These are phyloP conservation scores for Chaetoscypha palmicola DNA, from an alignment of 2,329 filamentous ascomycete species.

Conservation along the genomic window DNA sequence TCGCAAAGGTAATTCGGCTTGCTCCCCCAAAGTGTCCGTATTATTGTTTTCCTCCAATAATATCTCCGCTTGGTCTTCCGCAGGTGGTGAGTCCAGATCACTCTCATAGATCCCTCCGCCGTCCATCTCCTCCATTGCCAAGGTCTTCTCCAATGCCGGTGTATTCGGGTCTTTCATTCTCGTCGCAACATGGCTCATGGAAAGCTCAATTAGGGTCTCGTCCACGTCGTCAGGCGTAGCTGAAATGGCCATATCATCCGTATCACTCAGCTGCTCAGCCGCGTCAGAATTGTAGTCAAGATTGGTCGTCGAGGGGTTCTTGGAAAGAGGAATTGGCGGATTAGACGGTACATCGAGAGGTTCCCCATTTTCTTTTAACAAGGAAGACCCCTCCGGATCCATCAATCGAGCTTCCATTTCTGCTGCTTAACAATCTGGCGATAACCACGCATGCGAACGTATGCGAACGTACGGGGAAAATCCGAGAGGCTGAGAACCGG, in stretches of 20 bases:
- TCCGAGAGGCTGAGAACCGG: slow-evolving; percentile 3
- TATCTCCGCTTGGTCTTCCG: slow-evolving; percentile 3
- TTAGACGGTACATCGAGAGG: not conserved
- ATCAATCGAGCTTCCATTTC: not conserved
- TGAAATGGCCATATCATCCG: slow-evolving; percentile 19
- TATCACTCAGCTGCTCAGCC: slow-evolving; percentile 11
- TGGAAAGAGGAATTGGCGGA: not conserved
- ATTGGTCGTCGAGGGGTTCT: not conserved
- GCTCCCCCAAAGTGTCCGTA: not conserved
- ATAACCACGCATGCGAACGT: not conserved
- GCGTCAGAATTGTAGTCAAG: not conserved
- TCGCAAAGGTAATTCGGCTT: not conserved
- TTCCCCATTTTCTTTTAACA: not conserved
- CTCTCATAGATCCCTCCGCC: slow-evolving; percentile 35
- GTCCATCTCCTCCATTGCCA: slow-evolving; percentile 46
- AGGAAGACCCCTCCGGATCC: not conserved
- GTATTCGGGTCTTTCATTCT: slow-evolving; percentile 48
- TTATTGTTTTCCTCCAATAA: not conserved
- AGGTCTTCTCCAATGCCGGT: slow-evolving; percentile 50
- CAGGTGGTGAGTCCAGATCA: slow-evolving; percentile 28
- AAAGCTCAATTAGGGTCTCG: slow-evolving; percentile 52
- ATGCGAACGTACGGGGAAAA: not conserved
- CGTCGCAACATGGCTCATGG: slow-evolving; percentile 50
- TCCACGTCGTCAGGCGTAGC: slow-evolving; percentile 42
- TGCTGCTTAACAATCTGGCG: not conserved